Evolutionary conservation across 129 eudicot genomes (phyloP).

Genomic region (Daucus carota): DNA sequence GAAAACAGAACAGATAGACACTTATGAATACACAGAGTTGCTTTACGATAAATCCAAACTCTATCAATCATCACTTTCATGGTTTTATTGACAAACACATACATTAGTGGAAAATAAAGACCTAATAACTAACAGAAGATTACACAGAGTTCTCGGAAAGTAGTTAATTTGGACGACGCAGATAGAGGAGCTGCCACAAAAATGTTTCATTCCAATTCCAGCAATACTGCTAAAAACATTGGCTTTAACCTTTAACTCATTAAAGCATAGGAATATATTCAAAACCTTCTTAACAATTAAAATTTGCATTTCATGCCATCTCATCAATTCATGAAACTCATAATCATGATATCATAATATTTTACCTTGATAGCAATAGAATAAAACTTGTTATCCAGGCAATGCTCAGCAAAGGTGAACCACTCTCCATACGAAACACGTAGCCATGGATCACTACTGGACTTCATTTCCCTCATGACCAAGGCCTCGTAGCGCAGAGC

Average conservation of each 20-base stretch:
- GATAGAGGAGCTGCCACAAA: slow-evolving; percentile 7
- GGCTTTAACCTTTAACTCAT: background rate
- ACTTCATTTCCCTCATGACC: slow-evolving; percentile 48
- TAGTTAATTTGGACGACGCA: background rate
- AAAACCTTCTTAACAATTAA: background rate
- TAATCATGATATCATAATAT: background rate
- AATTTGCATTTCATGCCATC: slow-evolving; percentile 4
- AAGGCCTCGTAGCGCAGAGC: slow-evolving; percentile 87
- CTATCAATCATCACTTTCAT: background rate
- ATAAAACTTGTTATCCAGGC: slow-evolving; percentile 50
- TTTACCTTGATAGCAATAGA: slow-evolving; percentile 62
- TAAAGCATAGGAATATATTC: background rate
- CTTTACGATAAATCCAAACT: background rate
- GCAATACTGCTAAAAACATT: background rate
- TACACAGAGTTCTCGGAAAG: background rate
- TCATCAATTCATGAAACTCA: slow-evolving; percentile 1
- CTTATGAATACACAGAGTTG: background rate
- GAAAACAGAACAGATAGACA: background rate
- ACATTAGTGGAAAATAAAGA: background rate
- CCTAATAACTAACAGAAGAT: background rate
- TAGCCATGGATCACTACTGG: slow-evolving; percentile 36
- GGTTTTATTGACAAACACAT: background rate
- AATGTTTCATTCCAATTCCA: background rate
- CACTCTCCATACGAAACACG: slow-evolving; percentile 56
- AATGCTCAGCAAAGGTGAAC: slow-evolving; percentile 71